Evolutionary conservation across 192 early-diverging fungal species (phyloP).

Genomic region (Coemansia sp.): DNA sequence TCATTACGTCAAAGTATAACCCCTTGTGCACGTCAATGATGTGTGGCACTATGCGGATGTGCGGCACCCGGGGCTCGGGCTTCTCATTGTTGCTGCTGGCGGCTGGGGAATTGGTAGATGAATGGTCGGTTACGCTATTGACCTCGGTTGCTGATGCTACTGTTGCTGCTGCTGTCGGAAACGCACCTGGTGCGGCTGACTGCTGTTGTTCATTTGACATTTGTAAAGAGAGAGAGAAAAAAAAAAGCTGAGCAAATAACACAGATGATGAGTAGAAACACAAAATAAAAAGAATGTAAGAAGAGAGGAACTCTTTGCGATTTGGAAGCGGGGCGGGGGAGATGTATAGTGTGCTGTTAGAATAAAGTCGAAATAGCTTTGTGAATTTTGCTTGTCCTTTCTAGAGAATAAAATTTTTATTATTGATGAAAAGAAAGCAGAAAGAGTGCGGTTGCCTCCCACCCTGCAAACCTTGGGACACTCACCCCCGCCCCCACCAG

Average conservation of each 20-base stretch:
- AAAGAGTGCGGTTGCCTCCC: background rate
- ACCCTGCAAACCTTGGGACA: too few relatives aligned
- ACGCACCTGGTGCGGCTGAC: background rate
- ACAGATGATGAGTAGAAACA: background rate
- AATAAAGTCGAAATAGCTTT: constrained; percentile 8
- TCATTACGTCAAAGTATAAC: constrained; percentile 64
- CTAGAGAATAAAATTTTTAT: background rate
- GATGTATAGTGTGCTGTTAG: constrained; percentile 5
- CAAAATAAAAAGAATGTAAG: background rate
- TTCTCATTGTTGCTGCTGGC: constrained; percentile 4
- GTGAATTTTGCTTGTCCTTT: too few relatives aligned
- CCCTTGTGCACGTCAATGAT: constrained; percentile 56
- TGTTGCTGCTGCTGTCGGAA: background rate
- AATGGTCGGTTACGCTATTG: background rate
- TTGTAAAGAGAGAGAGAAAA: constrained; percentile 1
- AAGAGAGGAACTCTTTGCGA: background rate
- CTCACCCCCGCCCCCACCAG: too few relatives aligned
- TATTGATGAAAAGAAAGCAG: background rate
- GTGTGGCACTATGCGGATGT: constrained; percentile 59
- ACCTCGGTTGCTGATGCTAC: background rate
- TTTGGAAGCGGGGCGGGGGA: background rate
- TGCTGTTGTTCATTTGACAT: constrained; percentile 5
- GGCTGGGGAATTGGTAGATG: constrained; percentile 7
- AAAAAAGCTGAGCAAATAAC: constrained; percentile 1
- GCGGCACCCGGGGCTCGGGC: constrained; percentile 29